Percentiles rank a stretch among this genome's conserved stretches.
Evolutionary conservation across 2,329 filamentous ascomycete genomes (phyloP).

Genomic region (Sporothrix phasma): DNA sequence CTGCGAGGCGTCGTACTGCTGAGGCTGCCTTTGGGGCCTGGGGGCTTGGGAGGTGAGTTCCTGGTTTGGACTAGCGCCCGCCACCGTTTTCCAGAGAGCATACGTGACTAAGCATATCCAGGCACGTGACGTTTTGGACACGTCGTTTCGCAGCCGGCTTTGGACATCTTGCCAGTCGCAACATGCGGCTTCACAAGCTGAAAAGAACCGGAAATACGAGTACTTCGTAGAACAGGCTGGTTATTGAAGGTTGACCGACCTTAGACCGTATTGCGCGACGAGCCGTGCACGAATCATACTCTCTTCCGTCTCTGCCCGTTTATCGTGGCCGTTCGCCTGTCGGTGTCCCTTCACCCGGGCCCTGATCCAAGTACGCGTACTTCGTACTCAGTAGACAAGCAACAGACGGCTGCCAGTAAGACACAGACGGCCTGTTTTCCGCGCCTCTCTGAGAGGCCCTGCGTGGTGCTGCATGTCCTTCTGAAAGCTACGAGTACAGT

Average conservation of each 20-base stretch:
- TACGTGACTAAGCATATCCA: neutral
- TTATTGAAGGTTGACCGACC: too few relatives aligned
- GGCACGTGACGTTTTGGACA: neutral
- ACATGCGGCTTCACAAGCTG: neutral
- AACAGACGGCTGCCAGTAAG: neutral
- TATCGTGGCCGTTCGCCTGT: neutral
- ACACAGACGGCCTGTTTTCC: neutral
- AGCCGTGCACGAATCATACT: neutral
- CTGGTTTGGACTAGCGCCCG: constrained; percentile 15
- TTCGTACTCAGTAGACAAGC: too few relatives aligned
- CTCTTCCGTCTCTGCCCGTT: constrained; percentile 10
- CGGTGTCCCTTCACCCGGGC: constrained; percentile 13
- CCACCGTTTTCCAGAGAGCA: neutral
- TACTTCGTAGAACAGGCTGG: too few relatives aligned
- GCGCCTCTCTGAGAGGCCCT: too few relatives aligned
- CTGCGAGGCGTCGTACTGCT: constrained; percentile 18
- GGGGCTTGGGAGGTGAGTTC: constrained; percentile 16
- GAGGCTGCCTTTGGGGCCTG: constrained; percentile 18
- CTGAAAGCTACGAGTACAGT: neutral
- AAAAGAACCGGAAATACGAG: neutral
- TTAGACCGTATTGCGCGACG: too few relatives aligned
- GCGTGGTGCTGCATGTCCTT: neutral
- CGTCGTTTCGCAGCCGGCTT: too few relatives aligned
- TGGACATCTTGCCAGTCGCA: too few relatives aligned
- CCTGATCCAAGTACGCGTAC: neutral